Conservation (phyloP, 2,329 filamentous ascomycete genomes). For the Biscogniauxia mediterranea region DNA sequence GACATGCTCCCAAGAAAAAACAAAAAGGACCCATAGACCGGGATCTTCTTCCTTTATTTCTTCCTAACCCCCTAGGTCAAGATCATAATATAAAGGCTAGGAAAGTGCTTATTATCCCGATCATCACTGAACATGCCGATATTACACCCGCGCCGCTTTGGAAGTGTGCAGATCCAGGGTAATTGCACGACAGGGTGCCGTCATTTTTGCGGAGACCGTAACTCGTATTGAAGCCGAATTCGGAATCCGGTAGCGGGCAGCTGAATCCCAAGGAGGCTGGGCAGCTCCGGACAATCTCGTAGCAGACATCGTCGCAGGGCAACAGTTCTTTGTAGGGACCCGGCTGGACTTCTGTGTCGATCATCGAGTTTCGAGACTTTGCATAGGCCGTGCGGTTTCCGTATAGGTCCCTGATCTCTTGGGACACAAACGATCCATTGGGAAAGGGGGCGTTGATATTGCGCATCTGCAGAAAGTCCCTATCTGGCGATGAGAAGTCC, state of each 20-base stretch:
- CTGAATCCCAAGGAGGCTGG: conserved; percentile 72
- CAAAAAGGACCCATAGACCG: background rate
- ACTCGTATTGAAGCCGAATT: conserved; percentile 43
- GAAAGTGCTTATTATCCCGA: conserved; percentile 9
- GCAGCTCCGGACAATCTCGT: conserved; percentile 80
- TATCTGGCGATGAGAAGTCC: conserved; percentile 63
- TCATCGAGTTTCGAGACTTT: conserved; percentile 66
- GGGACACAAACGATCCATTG: conserved; percentile 59
- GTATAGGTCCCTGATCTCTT: conserved; percentile 29
- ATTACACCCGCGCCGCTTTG: conserved; percentile 36
- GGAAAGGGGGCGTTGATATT: conserved; percentile 71
- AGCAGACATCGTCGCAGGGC: conserved; percentile 86
- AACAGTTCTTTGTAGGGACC: conserved; percentile 93
- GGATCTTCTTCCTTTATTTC: background rate
- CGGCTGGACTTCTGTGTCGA: conserved; percentile 70
- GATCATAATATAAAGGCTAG: conserved; percentile 16
- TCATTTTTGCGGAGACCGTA: conserved; percentile 38
- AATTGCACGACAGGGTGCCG: conserved; percentile 53
- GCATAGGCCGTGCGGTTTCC: conserved; percentile 42
- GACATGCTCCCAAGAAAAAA: conserved; percentile 10
- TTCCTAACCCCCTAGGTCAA: background rate
- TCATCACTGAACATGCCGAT: conserved; percentile 24
- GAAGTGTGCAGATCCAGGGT: conserved; percentile 57
- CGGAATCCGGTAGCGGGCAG: conserved; percentile 58
- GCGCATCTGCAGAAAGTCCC: conserved; percentile 59